These are phyloP conservation scores for Myriosclerotinia curreyana DNA, from an alignment of 2,329 filamentous ascomycete species.

Conservation along the genomic window DNA sequence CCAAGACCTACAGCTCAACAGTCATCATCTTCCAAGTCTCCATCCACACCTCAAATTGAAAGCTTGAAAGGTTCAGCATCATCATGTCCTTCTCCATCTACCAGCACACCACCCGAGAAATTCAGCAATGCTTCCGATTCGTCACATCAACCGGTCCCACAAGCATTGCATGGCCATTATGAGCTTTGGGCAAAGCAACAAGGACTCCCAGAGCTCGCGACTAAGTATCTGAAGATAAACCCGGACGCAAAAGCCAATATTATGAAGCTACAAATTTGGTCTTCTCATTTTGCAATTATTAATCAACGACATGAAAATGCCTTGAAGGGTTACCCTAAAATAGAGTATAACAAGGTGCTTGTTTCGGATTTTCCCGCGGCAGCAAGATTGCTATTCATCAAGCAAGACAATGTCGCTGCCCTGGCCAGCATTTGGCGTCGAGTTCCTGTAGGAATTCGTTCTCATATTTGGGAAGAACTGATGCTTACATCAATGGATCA, in stretches of 20 bases:
- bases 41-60: background rate
- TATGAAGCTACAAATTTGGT: slow-evolving; percentile 13
- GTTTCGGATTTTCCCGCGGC: slow-evolving; percentile 11
- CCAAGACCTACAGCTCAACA: background rate
- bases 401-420: slow-evolving; percentile 18
- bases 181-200: slow-evolving; percentile 10
- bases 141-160: background rate
- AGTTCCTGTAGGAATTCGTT: slow-evolving; percentile 16
- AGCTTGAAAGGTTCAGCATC: background rate
- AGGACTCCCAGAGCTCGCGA: slow-evolving; percentile 7
- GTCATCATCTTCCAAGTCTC: background rate
- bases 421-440: slow-evolving; percentile 16
- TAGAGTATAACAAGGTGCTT: background rate
- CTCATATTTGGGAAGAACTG: slow-evolving; percentile 20
- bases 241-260: background rate
- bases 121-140: background rate
- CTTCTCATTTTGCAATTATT: slow-evolving; percentile 12
- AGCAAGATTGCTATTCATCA: slow-evolving; percentile 15
- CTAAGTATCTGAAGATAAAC: slow-evolving; percentile 8
- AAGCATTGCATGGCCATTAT: slow-evolving; percentile 8
- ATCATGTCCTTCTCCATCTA: background rate
- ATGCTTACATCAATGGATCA: slow-evolving; percentile 19
- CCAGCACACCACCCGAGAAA: background rate
- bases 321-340: slow-evolving; percentile 8
- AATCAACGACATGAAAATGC: slow-evolving; percentile 16